phyloP scores from a whole-genome alignment of 2,329 filamentous ascomycete species.

The Sclerotinia borealis region DNA sequence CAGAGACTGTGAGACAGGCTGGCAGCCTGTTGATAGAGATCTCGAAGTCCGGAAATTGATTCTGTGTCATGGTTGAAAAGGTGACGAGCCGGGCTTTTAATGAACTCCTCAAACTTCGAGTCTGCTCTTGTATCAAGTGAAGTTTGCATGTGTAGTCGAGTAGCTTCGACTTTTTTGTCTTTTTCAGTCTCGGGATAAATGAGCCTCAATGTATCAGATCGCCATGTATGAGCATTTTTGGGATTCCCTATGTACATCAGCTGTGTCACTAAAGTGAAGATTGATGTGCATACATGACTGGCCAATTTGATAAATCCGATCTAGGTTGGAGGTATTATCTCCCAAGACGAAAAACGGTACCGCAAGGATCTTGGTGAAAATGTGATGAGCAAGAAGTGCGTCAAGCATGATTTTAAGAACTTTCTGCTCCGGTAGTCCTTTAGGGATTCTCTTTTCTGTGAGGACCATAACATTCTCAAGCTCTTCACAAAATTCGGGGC shows the following conservation, averaged over 20 bases:
- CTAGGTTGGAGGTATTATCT: neutral
- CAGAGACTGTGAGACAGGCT: constrained; percentile 15
- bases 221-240: constrained; percentile 20
- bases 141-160: neutral
- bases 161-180: neutral
- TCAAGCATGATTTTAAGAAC: neutral
- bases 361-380: neutral
- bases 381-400: neutral
- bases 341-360: neutral
- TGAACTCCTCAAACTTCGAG: neutral
- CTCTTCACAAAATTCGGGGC: neutral
- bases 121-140: neutral
- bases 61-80: neutral
- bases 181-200: neutral
- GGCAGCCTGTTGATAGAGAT: constrained; percentile 14
- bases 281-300: neutral
- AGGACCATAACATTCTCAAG: neutral
- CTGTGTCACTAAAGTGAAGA: neutral
- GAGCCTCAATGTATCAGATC: constrained; percentile 16
- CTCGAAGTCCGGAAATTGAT: neutral
- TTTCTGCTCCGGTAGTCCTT: neutral
- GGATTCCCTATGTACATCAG: constrained; percentile 10
- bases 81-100: constrained; percentile 9
- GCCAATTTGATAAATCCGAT: neutral
- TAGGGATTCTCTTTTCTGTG: neutral